These are phyloP conservation scores for Ottelia alismoides DNA, from an alignment of 106 monocot species.

Conservation along the genomic window DNA sequence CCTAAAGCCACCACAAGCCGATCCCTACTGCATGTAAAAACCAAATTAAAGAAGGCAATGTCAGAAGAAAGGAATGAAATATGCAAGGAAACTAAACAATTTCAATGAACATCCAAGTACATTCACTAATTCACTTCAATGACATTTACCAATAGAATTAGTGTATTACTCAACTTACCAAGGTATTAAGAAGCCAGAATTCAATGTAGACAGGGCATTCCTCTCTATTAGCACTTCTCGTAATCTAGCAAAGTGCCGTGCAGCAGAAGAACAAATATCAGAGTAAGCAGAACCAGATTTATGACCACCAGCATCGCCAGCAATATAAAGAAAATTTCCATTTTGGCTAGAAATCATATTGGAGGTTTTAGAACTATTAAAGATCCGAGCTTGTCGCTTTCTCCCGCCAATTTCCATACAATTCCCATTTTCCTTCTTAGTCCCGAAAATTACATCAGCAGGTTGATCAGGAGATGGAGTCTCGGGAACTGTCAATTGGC, in stretches of 20 bases:
- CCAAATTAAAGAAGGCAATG: background rate
- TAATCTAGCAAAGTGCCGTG: conserved; percentile 80
- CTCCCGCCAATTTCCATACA: conserved; percentile 43
- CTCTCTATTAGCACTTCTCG: conserved; percentile 93
- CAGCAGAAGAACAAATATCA: conserved; percentile 73
- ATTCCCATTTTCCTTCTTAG: conserved; percentile 56
- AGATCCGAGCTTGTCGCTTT: conserved; percentile 72
- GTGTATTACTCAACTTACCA: conserved; percentile 41
- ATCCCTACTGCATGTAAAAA: conserved; percentile 36
- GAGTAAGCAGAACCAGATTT: conserved; percentile 65
- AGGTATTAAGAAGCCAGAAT: conserved; percentile 85
- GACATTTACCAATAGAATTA: no score
- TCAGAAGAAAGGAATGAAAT: background rate
- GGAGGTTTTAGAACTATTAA: conserved; percentile 20
- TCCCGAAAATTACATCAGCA: conserved; percentile 29
- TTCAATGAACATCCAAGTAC: no score
- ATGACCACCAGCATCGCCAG: conserved; percentile 28
- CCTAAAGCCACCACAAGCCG: conserved; percentile 64
- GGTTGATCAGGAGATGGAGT: conserved; percentile 94
- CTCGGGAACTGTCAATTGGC: conserved; percentile 90
- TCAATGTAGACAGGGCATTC: conserved; percentile 76
- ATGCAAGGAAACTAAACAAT: background rate
- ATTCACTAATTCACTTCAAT: no score
- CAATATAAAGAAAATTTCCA: conserved; percentile 22
- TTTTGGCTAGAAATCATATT: conserved; percentile 33